Conservation (phyloP, 257 asterid genomes). For the Cinchona pubescens region DNA sequence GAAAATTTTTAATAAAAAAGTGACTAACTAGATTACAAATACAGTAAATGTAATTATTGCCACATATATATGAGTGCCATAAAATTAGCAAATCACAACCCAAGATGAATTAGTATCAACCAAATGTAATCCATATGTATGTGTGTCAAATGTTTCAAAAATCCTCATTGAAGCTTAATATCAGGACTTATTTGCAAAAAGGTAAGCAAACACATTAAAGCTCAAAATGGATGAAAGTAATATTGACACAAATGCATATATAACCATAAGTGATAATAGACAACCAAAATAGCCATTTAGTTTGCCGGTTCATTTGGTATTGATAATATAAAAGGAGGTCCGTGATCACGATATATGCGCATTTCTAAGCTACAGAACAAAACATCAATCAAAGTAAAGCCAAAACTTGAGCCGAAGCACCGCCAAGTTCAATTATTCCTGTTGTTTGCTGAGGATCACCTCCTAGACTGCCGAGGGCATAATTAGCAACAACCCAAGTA, state of each 20-base stretch:
- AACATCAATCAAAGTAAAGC: conserved; percentile 16
- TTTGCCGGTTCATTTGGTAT: background rate
- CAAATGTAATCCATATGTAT: too few relatives aligned
- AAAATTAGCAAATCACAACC: too few relatives aligned
- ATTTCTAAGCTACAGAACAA: conserved; percentile 9
- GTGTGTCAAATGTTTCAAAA: too few relatives aligned
- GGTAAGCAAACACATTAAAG: too few relatives aligned
- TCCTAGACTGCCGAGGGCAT: conserved; percentile 94
- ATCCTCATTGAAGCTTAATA: too few relatives aligned
- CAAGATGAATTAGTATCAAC: too few relatives aligned
- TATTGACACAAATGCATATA: background rate
- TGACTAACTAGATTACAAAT: too few relatives aligned
- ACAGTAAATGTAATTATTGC: too few relatives aligned
- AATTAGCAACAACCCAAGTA: conserved; percentile 98
- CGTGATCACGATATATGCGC: background rate
- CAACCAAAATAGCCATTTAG: background rate
- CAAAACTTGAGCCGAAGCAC: conserved; percentile 94
- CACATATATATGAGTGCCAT: too few relatives aligned
- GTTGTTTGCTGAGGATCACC: conserved; percentile 80
- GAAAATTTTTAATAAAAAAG: too few relatives aligned
- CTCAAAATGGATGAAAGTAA: background rate
- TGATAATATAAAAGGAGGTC: background rate
- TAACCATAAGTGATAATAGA: background rate
- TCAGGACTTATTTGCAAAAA: too few relatives aligned
- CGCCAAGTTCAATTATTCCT: conserved; percentile 97